Evolutionary conservation across 768 basidiomycete species (phyloP).

Genomic region (Auriscalpium orientale): DNA sequence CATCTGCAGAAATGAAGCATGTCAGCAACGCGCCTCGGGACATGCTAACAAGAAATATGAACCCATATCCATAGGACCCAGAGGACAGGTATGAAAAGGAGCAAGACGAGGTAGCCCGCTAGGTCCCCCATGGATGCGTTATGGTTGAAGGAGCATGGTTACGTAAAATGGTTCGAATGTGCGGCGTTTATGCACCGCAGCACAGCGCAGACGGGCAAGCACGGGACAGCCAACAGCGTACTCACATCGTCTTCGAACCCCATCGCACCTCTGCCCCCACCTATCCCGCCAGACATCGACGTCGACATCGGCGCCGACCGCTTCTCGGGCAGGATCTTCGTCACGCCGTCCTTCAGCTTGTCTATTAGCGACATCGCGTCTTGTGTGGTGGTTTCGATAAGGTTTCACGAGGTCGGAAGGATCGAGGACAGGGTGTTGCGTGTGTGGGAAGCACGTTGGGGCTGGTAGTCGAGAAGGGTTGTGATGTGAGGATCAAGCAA

Average conservation of each 20-base stretch:
- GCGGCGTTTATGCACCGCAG: background rate
- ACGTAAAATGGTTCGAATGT: conserved; percentile 11
- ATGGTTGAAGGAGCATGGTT: conserved; percentile 9
- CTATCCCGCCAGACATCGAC: conserved; percentile 48
- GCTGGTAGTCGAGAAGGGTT: background rate
- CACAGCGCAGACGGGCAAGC: conserved; percentile 9
- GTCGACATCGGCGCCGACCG: conserved; percentile 25
- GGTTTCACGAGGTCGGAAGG: too few relatives aligned
- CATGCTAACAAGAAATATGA: conserved; percentile 12
- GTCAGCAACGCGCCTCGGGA: conserved; percentile 13
- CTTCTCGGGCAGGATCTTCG: conserved; percentile 41
- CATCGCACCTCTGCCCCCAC: conserved; percentile 45
- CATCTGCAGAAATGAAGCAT: conserved; percentile 45
- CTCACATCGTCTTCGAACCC: conserved; percentile 71
- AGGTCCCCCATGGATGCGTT: conserved; percentile 17
- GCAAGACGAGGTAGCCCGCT: conserved; percentile 47
- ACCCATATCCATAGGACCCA: conserved; percentile 71
- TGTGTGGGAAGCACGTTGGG: background rate
- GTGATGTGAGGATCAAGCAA: too few relatives aligned
- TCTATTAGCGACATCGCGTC: conserved; percentile 48
- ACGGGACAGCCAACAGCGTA: conserved; percentile 25
- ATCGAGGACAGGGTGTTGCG: too few relatives aligned
- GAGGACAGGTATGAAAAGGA: conserved; percentile 57
- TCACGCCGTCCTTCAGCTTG: conserved; percentile 43
- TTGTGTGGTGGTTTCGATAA: background rate